These are phyloP conservation scores for Arthrobotrys entomopaga DNA, from an alignment of 2,329 filamentous ascomycete genomes.

Conservation along the genomic window DNA sequence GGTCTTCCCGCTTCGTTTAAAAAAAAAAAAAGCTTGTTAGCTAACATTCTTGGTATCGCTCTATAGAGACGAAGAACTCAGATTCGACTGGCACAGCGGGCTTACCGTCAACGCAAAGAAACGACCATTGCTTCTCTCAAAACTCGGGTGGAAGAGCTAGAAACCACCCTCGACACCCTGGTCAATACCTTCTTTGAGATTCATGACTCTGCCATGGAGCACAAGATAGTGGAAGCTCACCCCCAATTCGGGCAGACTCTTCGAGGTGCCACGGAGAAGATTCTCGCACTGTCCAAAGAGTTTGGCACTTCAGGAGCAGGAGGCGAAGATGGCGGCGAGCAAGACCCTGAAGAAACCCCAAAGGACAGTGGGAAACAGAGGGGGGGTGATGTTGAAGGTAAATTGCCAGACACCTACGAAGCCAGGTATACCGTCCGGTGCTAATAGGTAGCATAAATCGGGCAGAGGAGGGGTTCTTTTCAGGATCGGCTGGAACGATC, in stretches of 20 bases:
- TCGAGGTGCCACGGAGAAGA: conserved; percentile 47
- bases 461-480: conserved; percentile 52
- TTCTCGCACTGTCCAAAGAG: conserved; percentile 48
- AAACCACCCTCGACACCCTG: conserved; percentile 77
- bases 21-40: conserved; percentile 31
- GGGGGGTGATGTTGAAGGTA: conserved; percentile 49
- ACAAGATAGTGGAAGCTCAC: conserved; percentile 48
- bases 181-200: conserved; percentile 75
- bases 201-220: conserved; percentile 70
- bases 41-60: conserved; percentile 41
- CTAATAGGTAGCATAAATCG: conserved; percentile 49
- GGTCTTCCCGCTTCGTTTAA: conserved; percentile 24
- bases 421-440: conserved; percentile 46
- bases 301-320: conserved; percentile 40
- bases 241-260: conserved; percentile 51
- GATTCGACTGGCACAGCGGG: conserved; percentile 84
- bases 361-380: conserved; percentile 48
- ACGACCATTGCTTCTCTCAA: conserved; percentile 79
- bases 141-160: conserved; percentile 75
- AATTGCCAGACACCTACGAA: conserved; percentile 53
- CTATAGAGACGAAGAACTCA: conserved; percentile 81
- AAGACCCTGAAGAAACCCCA: conserved; percentile 36
- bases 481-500: conserved; percentile 42
- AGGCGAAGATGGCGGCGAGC: conserved; percentile 40
- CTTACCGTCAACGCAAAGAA: conserved; percentile 86